Base-by-base conservation (phyloP, 1,284 basidiomycete species). In the Pyrrhoderma lamaoense region DNA sequence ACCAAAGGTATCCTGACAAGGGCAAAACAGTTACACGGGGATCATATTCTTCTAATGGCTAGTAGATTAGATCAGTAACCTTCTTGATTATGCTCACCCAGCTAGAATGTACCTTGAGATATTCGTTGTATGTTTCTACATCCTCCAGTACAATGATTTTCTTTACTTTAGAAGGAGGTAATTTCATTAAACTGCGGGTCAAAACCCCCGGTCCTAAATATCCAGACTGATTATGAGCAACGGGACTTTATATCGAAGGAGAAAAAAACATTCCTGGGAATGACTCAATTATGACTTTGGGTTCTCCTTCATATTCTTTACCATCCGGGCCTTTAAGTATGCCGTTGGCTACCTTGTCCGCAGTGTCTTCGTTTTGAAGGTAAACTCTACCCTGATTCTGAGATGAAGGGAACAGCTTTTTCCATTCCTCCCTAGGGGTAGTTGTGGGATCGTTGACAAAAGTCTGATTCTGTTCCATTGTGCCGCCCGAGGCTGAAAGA, bases 141-240 rank as follows among this genome's bases (percentile, higher is more conserved):
- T 79, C 71, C 59, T 90, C 87, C 22, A 90, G 60, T 1, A 89
- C 74, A 55, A 89, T 85, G 3, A 90, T 61, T 57, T 78, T 82
- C 56, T 73, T 70, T 50, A 89, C 69, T 42, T 77, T 68, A 4
- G 71, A 68, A 52, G 69, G 71, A 1, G 85, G 85, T 7, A 87
- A 67, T n/a, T 73, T 64, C 22, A 89, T 65, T 39, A 89, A 63
- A 18, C 84, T 83, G 40, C 87, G 70, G 1, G 86, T 85, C 23
- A 89, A 66, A 45, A 73, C 69, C 13, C 86, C 86, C 21, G 85
- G 84, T 4, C 86, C 87, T 89, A 39, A 44, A 16, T 25, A 22
- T 49, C 35, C 46, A 54, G 16, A 45, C 19, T n/a, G n/a, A n/a
- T n/a, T 13, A 42, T 37, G 21, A 16, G 22, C 16, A 35, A 19